Conservation (phyloP, 148 eudicot species). For the Dianthus caryophyllus region DNA sequence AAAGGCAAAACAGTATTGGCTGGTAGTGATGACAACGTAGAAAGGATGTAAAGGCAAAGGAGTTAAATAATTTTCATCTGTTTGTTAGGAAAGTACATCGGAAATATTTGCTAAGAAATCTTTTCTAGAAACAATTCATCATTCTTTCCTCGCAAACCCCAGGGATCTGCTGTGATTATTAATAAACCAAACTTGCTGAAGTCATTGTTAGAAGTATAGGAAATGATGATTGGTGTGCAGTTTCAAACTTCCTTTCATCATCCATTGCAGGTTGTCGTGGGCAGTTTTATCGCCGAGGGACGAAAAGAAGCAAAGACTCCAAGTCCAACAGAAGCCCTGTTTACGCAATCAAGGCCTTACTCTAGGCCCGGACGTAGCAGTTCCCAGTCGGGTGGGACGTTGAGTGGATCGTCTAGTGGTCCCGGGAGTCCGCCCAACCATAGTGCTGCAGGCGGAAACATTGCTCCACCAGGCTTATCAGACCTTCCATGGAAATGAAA, state of each 20-base stretch:
- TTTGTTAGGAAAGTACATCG: no score
- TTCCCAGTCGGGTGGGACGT: slow-evolving; percentile 59
- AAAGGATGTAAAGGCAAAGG: background rate
- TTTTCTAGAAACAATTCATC: background rate
- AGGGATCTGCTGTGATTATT: no score
- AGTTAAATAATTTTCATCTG: background rate
- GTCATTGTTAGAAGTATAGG: background rate
- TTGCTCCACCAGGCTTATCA: slow-evolving; percentile 40
- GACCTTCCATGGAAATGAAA: slow-evolving; percentile 63
- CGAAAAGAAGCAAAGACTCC: slow-evolving; percentile 31
- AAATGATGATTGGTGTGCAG: background rate
- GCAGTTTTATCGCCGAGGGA: slow-evolving; percentile 56
- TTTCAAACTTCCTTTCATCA: background rate
- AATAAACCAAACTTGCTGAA: no score
- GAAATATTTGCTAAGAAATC: no score
- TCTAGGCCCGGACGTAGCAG: slow-evolving; percentile 49
- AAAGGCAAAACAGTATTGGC: no score
- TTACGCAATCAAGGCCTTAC: slow-evolving; percentile 33
- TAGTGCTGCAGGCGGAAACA: slow-evolving; percentile 44
- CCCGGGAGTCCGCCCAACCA: slow-evolving; percentile 73
- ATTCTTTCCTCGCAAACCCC: background rate
- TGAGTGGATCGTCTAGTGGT: slow-evolving; percentile 75
- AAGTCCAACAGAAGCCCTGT: slow-evolving; percentile 36
- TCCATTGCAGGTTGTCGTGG: slow-evolving; percentile 61
- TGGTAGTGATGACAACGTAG: background rate